phyloP scores from a whole-genome alignment of 306 rosid genomes.

The Begonia loranthoides region DNA sequence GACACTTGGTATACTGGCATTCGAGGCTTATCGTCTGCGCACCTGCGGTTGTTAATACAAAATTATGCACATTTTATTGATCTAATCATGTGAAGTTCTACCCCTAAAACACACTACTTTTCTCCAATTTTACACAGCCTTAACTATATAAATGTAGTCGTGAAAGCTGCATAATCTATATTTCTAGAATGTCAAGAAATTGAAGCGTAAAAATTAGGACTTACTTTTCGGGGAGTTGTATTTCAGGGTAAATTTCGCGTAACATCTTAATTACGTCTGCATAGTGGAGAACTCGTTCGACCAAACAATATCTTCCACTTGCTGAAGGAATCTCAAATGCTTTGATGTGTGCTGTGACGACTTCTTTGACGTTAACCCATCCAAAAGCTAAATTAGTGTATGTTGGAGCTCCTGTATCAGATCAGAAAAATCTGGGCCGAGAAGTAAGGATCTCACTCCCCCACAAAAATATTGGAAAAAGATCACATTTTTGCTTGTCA shows the following conservation, averaged over 20 bases:
- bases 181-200: not conserved
- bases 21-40: slow-evolving; percentile 41
- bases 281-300: slow-evolving; percentile 37
- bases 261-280: slow-evolving; percentile 41
- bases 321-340: slow-evolving; percentile 87
- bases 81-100: too few relatives aligned
- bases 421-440: not conserved
- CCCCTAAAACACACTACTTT: too few relatives aligned
- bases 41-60: slow-evolving; percentile 20
- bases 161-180: too few relatives aligned
- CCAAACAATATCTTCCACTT: slow-evolving; percentile 52
- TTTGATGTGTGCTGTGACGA: slow-evolving; percentile 57
- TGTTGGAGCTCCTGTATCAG: slow-evolving; percentile 40
- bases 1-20: slow-evolving; percentile 36
- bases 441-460: not conserved
- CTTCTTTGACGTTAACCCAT: slow-evolving; percentile 76
- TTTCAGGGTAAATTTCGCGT: slow-evolving; percentile 34
- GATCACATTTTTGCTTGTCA: too few relatives aligned
- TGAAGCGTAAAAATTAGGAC: not conserved
- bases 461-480: too few relatives aligned
- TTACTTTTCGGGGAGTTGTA: slow-evolving; percentile 52
- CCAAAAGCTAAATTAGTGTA: slow-evolving; percentile 34
- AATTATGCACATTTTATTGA: not conserved
- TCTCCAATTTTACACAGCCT: too few relatives aligned
- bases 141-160: too few relatives aligned